Evolutionary conservation across 139 green algal genomes (phyloP), one percentile per base, ranked within the genome.

Genomic region (Eudorina sp.): DNA sequence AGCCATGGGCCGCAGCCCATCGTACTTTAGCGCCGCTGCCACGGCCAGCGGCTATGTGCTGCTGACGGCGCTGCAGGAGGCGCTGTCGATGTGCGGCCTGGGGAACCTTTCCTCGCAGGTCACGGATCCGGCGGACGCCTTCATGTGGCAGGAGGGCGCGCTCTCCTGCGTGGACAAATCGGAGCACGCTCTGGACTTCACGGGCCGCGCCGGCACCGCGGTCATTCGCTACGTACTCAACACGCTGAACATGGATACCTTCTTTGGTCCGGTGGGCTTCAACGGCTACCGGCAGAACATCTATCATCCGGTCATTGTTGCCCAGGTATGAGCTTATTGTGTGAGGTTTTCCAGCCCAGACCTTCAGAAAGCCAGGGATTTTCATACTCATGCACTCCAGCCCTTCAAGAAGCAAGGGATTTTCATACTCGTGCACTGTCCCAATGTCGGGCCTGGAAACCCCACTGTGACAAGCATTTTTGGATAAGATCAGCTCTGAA

Each of bases 201-300:
- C 43, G 1, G n/a, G 38, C 45, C 2, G 1, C 11, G 40, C 73
- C 3, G 73, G 73, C 21, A 41, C 23, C 29, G 41, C 9, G 9
- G 4, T 68, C 11, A 6, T 83, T 48, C 29, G 48, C n/a, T 31
- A 83, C n/a, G 75, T 83, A 31, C 48, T 83, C 0, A 58, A 16
- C 31, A 48, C 45, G 8, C 5, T 83, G 8, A 68, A 68, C 48
- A 48, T 83, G n/a, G 75, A 83, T 14, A 83, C 75, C 8, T 83
- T 83, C 48, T 83, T 69, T 53, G 75, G 75, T 4, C 75, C 75
- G 11, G n/a, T 83, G 8, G 48, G 48, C n/a, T 83, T 83, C 75
- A 83, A 83, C 48, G 48, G 25, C 16, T 69, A 43, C 51, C 48
- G 31, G 4, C 75, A 83, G 48, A 83, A 83, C 75, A 83, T 83